A percentile compares a stretch with the other conserved stretches of the same genome.
Evolutionary conservation across 352 stramenopile genomes (phyloP).

Genomic region (Thalassiosira exigua): DNA sequence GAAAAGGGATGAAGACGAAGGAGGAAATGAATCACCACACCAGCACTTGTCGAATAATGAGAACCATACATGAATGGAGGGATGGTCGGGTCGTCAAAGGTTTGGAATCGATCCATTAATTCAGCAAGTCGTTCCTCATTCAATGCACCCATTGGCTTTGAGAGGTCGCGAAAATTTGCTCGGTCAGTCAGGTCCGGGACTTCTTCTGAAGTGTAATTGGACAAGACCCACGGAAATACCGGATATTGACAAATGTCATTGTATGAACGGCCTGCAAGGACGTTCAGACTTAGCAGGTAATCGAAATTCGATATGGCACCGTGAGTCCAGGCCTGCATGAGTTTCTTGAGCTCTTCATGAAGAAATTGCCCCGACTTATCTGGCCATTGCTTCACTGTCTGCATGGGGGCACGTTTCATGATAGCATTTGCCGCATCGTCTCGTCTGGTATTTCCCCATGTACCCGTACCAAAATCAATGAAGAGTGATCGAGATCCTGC

Average conservation of each 20-base stretch:
- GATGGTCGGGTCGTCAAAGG: conserved; percentile 88
- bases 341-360: conserved; percentile 80
- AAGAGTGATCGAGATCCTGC: conserved; percentile 84
- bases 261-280: conserved; percentile 93
- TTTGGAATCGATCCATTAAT: conserved; percentile 87
- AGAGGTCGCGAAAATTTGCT: conserved; percentile 93
- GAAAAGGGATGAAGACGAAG: conserved; percentile 97
- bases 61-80: conserved; percentile 90
- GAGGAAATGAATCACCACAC: conserved; percentile 97
- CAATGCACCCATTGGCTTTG: conserved; percentile 96
- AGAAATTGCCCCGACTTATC: conserved; percentile 78
- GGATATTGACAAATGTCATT: conserved; percentile 98
- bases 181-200: conserved; percentile 92
- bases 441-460: conserved; percentile 76
- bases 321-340: conserved; percentile 83
- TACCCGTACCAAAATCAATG: conserved; percentile 86
- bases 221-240: conserved; percentile 92
- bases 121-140: conserved; percentile 87
- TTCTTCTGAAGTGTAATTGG: conserved; percentile 92
- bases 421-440: conserved; percentile 85
- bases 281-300: conserved; percentile 97
- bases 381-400: conserved; percentile 85
- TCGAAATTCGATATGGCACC: conserved; percentile 90
- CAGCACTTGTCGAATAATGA: conserved; percentile 96
- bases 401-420: conserved; percentile 82